phyloP scores from a whole-genome alignment of 1,139 yeast genomes.

The Kodamaea suecica region DNA sequence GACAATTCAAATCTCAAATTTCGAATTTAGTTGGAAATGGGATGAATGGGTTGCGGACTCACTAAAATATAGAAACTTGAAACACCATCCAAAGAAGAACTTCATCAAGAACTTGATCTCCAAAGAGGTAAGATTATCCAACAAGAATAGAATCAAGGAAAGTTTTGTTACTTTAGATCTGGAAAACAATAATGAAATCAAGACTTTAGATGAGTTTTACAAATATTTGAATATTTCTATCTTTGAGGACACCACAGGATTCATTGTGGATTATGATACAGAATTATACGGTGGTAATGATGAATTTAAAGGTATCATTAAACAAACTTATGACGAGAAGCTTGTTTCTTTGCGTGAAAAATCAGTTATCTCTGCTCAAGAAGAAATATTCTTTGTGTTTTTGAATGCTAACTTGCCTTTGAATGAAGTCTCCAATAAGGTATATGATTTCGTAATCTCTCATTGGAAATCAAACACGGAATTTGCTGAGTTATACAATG shows the following conservation, averaged over 20 bases:
- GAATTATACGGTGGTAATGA: constrained; percentile 36
- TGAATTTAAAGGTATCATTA: constrained; percentile 23
- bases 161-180: constrained; percentile 59
- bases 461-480: constrained; percentile 43
- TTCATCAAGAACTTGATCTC: constrained; percentile 77
- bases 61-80: constrained; percentile 29
- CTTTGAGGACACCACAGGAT: constrained; percentile 26
- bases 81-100: constrained; percentile 68
- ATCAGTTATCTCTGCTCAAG: constrained; percentile 35
- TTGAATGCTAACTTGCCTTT: constrained; percentile 39
- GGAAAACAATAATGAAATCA: constrained; percentile 23
- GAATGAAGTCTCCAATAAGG: constrained; percentile 35
- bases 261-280: constrained; percentile 34
- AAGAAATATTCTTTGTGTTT: constrained; percentile 39
- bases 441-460: constrained; percentile 42
- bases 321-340: constrained; percentile 30
- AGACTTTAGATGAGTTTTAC: constrained; percentile 53
- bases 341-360: constrained; percentile 27
- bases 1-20: constrained; percentile 88
- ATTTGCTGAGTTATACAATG: constrained; percentile 33
- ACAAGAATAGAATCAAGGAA: constrained; percentile 64
- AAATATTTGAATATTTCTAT: constrained; percentile 53
- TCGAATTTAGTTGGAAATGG: constrained; percentile 98
- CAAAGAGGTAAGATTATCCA: constrained; percentile 78
- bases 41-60: constrained; percentile 81